These are phyloP conservation scores for Calocybe indica DNA, from an alignment of 768 basidiomycete genomes.

Conservation along the genomic window DNA sequence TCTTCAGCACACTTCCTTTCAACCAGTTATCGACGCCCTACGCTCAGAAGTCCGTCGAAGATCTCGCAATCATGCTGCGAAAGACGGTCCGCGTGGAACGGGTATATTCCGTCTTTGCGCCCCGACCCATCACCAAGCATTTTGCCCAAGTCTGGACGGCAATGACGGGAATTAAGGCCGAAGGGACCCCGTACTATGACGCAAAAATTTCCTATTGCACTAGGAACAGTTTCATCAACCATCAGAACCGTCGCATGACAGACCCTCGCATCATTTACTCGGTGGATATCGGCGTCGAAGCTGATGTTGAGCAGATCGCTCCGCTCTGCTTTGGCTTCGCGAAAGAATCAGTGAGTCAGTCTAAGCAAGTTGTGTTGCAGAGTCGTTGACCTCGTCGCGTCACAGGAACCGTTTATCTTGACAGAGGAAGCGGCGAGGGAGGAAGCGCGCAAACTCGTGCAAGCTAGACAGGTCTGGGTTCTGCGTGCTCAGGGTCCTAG, in stretches of 20 bases:
- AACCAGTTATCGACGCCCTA: conserved; percentile 28
- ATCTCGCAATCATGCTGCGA: conserved; percentile 35
- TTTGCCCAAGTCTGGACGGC: conserved; percentile 47
- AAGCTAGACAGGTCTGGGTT: conserved; percentile 51
- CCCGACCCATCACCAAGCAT: conserved; percentile 33
- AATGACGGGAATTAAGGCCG: conserved; percentile 32
- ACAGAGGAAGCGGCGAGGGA: conserved; percentile 29
- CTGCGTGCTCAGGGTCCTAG: conserved; percentile 34
- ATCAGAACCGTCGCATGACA: conserved; percentile 8
- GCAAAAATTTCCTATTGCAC: conserved; percentile 57
- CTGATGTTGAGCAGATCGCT: conserved; percentile 36
- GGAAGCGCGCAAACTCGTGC: conserved; percentile 50
- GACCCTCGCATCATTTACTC: conserved; percentile 20
- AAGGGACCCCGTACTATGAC: conserved; percentile 50
- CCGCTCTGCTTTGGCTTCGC: conserved; percentile 53
- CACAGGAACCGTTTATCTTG: conserved; percentile 48
- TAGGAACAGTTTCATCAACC: conserved; percentile 25
- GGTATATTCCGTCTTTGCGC: conserved; percentile 64
- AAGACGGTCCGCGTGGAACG: conserved; percentile 28
- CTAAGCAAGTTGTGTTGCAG: background rate
- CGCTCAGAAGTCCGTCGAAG: conserved; percentile 32
- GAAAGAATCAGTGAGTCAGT: conserved; percentile 43
- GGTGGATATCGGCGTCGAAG: conserved; percentile 35
- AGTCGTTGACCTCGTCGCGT: conserved; percentile 1
- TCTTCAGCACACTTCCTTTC: conserved; percentile 41